Evolutionary conservation across 257 asterid species (phyloP).

Genomic region (Fraxinus anomala): DNA sequence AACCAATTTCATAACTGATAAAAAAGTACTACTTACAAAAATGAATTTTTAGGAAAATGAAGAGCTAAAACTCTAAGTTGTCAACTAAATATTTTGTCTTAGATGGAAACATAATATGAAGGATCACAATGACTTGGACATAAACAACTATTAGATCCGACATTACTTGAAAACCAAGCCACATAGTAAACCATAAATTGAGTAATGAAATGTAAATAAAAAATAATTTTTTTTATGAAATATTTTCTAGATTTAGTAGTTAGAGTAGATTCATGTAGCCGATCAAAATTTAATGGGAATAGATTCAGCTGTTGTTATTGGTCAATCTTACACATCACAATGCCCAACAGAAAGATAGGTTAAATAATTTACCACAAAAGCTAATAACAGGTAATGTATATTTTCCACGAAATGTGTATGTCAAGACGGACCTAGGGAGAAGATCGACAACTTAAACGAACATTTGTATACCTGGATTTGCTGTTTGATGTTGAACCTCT

Average conservation of each 20-base stretch:
- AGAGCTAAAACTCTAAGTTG: not conserved
- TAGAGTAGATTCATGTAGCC: not conserved
- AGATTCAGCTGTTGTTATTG: not conserved
- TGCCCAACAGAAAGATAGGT: not conserved
- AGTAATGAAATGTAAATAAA: not conserved
- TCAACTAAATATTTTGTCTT: not conserved
- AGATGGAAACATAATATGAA: not conserved
- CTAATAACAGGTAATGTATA: not conserved
- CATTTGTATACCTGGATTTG: conserved; percentile 63
- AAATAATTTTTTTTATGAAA: not conserved
- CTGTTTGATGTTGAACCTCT: conserved; percentile 81
- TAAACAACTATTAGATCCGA: not conserved
- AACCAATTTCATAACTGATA: not conserved
- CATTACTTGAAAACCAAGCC: not conserved
- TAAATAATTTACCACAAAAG: not conserved
- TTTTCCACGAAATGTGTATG: not conserved
- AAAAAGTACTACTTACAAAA: not conserved
- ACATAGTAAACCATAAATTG: not conserved
- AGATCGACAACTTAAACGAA: conserved; percentile 18
- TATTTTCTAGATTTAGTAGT: not conserved
- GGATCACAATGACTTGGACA: not conserved
- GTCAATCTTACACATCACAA: not conserved
- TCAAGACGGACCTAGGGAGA: not conserved
- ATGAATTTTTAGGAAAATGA: not conserved
- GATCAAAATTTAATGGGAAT: not conserved